A percentile compares a stretch with the other conserved stretches of the same genome.
Conservation (phyloP, 768 basidiomycete genomes). For the Xerocomus spinulosus region DNA sequence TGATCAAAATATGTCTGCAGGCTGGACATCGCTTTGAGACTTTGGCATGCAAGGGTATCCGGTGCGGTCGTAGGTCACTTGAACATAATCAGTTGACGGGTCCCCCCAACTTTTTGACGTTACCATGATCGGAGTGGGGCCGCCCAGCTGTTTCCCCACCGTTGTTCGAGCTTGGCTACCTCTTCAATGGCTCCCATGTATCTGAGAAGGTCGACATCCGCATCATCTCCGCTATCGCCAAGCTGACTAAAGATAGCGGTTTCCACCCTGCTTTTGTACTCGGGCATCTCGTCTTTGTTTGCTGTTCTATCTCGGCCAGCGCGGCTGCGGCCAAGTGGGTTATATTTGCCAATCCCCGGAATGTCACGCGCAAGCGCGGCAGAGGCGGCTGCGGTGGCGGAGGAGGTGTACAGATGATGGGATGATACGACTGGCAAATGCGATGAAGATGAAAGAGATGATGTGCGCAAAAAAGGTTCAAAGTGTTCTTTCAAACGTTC, state of each 20-base stretch:
- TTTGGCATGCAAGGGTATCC: slow-evolving; percentile 91
- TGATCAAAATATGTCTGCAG: slow-evolving; percentile 95
- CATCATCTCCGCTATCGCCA: slow-evolving; percentile 59
- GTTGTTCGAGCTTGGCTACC: slow-evolving; percentile 68
- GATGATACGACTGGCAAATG: slow-evolving; percentile 47
- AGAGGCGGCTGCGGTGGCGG: slow-evolving; percentile 86
- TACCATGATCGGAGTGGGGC: slow-evolving; percentile 62
- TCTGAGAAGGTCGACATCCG: slow-evolving; percentile 66
- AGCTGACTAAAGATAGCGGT: slow-evolving; percentile 49
- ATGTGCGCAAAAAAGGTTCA: slow-evolving; percentile 88
- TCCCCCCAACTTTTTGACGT: background rate
- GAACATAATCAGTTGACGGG: slow-evolving; percentile 1
- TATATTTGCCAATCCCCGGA: slow-evolving; percentile 76
- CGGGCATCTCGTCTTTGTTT: slow-evolving; percentile 73
- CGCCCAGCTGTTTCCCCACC: slow-evolving; percentile 81
- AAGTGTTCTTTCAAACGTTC: slow-evolving; percentile 96
- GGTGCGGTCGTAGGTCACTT: slow-evolving; percentile 81
- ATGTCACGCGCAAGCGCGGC: slow-evolving; percentile 86
- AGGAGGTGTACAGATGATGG: slow-evolving; percentile 72
- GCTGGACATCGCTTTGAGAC: slow-evolving; percentile 91
- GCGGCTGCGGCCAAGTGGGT: slow-evolving; percentile 49
- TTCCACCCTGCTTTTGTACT: slow-evolving; percentile 71
- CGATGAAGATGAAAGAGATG: slow-evolving; percentile 66
- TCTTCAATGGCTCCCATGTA: slow-evolving; percentile 57
- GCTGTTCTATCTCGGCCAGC: slow-evolving; percentile 55